Conservation (phyloP, 2,329 filamentous ascomycete species). For the Alternaria triticina region DNA sequence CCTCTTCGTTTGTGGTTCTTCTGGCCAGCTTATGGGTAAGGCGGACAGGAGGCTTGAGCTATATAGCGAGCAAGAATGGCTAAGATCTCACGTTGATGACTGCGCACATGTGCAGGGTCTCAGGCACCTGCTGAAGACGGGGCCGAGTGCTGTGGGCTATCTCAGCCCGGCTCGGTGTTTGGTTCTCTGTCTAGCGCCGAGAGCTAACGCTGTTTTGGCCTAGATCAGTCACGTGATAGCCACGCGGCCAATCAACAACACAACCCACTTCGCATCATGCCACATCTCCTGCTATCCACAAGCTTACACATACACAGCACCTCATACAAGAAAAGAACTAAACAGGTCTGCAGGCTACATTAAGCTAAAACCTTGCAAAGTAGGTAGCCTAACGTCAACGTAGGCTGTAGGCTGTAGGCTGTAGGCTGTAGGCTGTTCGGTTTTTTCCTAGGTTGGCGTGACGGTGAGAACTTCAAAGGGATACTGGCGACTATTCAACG, state of each 20-base stretch:
- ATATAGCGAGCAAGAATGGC: not conserved
- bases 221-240: not conserved
- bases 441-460: too few species aligned
- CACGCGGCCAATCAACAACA: not conserved
- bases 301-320: not conserved
- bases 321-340: too few species aligned
- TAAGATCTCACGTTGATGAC: not conserved
- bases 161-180: not conserved
- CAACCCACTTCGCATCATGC: not conserved
- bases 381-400: too few species aligned
- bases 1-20: too few species aligned
- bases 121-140: not conserved
- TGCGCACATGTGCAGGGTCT: not conserved
- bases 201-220: not conserved
- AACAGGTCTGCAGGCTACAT: too few species aligned
- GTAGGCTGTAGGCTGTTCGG: too few species aligned
- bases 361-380: too few species aligned
- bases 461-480: not conserved
- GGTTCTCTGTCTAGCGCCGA: not conserved
- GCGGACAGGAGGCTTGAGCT: not conserved
- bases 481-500: not conserved
- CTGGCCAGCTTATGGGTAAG: too few species aligned
- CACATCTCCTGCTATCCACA: not conserved
- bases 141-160: not conserved
- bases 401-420: too few species aligned